These are phyloP conservation scores for Pseudocercospora fijiensis DNA, from an alignment of 2,329 filamentous ascomycete species.

Conservation along the genomic window DNA sequence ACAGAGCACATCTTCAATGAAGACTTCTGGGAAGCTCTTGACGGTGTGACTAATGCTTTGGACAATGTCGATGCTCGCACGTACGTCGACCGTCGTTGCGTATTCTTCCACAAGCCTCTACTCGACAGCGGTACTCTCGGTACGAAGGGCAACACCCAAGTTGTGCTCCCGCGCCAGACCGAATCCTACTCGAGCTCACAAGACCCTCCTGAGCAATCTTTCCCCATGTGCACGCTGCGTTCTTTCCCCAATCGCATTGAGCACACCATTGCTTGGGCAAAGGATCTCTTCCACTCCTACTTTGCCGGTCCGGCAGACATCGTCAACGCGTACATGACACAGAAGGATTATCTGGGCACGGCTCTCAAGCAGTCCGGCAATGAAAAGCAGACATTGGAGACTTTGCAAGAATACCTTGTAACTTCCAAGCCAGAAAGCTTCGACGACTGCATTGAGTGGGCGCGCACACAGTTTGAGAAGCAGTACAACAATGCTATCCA, in stretches of 20 bases:
- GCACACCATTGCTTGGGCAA: constrained; percentile 97
- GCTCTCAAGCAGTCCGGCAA: constrained; percentile 91
- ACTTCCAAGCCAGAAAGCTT: constrained; percentile 88
- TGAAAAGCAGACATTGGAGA: constrained; percentile 90
- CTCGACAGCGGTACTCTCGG: constrained; percentile 97
- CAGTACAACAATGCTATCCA: constrained; percentile 97
- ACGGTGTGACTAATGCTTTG: constrained; percentile 93
- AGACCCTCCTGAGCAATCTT: constrained; percentile 96
- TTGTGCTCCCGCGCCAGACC: constrained; percentile 84
- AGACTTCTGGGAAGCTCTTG: constrained; percentile 80
- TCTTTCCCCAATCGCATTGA: constrained; percentile 99
- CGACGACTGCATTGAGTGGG: constrained; percentile 97
- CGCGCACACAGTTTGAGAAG: constrained; percentile 87
- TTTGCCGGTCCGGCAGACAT: constrained; percentile 93
- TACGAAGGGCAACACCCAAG: constrained; percentile 97
- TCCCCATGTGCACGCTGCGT: constrained; percentile 96
- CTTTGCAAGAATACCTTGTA: constrained; percentile 83
- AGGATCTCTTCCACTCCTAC: constrained; percentile 89
- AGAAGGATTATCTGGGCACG: constrained; percentile 83
- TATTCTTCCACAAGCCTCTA: constrained; percentile 96
- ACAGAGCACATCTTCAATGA: constrained; percentile 96
- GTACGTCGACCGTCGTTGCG: constrained; percentile 92
- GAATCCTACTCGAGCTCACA: constrained; percentile 98
- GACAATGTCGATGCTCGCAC: constrained; percentile 97
- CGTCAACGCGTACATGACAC: constrained; percentile 83